phyloP scores from a whole-genome alignment of 148 eudicot species.

The Vaccinium darrowii region DNA sequence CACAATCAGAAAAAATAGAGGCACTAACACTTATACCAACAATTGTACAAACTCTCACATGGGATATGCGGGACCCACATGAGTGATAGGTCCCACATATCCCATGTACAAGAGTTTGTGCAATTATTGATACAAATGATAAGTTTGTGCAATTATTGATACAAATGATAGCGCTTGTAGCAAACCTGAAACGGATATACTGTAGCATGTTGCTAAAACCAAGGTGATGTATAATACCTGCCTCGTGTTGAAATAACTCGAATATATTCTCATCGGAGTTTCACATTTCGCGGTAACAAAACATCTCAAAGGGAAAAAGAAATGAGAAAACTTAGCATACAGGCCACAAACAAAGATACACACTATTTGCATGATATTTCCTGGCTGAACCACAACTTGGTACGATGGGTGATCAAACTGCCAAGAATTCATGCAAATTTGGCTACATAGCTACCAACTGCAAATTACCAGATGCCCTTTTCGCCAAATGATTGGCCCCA shows the following conservation, averaged over 20 bases:
- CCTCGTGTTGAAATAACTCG: conserved; percentile 18
- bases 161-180: too few relatives aligned
- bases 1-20: too few relatives aligned
- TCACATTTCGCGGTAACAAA: conserved; percentile 14
- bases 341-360: conserved; percentile 20
- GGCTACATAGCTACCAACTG: conserved; percentile 27
- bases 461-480: conserved; percentile 16
- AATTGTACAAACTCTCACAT: too few relatives aligned
- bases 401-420: conserved; percentile 5
- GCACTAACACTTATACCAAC: too few relatives aligned
- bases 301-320: conserved; percentile 14
- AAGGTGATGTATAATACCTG: not conserved
- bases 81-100: too few relatives aligned
- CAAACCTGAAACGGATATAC: too few relatives aligned
- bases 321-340: conserved; percentile 14
- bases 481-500: conserved; percentile 19
- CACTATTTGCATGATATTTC: conserved; percentile 16
- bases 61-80: too few relatives aligned
- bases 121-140: too few relatives aligned
- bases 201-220: too few relatives aligned
- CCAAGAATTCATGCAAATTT: conserved; percentile 30
- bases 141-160: too few relatives aligned
- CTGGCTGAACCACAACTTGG: conserved; percentile 11
- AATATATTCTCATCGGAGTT: conserved; percentile 19
- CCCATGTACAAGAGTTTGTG: too few relatives aligned